phyloP scores from a whole-genome alignment of 257 asterid genomes.

The Thymus quinquecostatus region DNA sequence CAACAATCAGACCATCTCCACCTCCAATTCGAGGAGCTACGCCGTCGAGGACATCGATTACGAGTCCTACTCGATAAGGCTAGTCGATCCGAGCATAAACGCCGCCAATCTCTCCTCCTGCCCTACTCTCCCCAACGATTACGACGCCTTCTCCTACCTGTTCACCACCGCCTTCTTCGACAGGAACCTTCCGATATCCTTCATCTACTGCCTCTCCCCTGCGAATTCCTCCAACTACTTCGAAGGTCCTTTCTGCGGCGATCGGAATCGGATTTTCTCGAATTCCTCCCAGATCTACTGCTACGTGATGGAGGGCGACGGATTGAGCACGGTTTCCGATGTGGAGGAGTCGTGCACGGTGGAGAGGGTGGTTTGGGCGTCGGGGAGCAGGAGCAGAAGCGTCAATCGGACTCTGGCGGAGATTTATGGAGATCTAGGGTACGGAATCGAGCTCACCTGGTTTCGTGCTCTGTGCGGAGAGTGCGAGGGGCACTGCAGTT shows the following conservation, averaged over 20 bases:
- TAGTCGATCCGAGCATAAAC: slow-evolving; percentile 43
- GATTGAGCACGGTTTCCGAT: background rate
- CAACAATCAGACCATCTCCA: slow-evolving; percentile 37
- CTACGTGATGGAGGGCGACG: slow-evolving; percentile 34
- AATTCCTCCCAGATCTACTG: slow-evolving; percentile 38
- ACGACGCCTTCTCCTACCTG: background rate
- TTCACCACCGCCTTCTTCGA: too few relatives aligned
- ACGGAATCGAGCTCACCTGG: slow-evolving; percentile 51
- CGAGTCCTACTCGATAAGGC: slow-evolving; percentile 35
- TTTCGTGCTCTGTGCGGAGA: slow-evolving; percentile 46
- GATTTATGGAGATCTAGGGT: slow-evolving; percentile 41
- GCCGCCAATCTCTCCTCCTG: slow-evolving; percentile 41
- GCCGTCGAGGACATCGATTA: slow-evolving; percentile 44
- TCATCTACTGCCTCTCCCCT: background rate
- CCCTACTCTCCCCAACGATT: slow-evolving; percentile 31
- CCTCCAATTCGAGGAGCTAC: slow-evolving; percentile 24
- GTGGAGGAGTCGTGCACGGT: slow-evolving; percentile 49
- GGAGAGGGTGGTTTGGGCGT: slow-evolving; percentile 33
- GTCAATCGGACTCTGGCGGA: slow-evolving; percentile 37
- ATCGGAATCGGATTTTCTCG: slow-evolving; percentile 32
- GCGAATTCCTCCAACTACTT: slow-evolving; percentile 34
- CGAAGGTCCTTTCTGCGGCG: slow-evolving; percentile 44
- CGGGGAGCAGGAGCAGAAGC: slow-evolving; percentile 21
- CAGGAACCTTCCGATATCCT: too few relatives aligned
- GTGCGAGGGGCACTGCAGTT: slow-evolving; percentile 49